Percentiles rank a stretch among this genome's conserved stretches.
Conservation (phyloP, 2,329 filamentous ascomycete genomes). For the Claviceps sp. region DNA sequence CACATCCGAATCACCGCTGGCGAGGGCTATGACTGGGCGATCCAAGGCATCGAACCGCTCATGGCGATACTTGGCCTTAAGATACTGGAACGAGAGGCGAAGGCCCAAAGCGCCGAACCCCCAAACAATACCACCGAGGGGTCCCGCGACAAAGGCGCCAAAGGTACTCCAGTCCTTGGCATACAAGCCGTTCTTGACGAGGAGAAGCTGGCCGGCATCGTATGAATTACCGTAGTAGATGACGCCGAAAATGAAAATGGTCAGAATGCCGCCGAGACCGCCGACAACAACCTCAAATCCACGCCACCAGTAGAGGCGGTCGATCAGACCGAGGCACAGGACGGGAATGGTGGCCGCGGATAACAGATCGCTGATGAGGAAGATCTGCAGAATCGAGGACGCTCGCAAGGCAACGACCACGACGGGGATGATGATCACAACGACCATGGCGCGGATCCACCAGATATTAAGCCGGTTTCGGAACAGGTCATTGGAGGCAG, state of each 20-base stretch:
- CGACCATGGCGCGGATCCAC: constrained; percentile 55
- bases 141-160: constrained; percentile 70
- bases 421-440: constrained; percentile 60
- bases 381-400: constrained; percentile 66
- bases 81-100: constrained; percentile 46
- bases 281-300: constrained; percentile 72
- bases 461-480: constrained; percentile 67
- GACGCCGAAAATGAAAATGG: constrained; percentile 68
- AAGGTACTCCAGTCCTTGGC: constrained; percentile 69
- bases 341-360: constrained; percentile 65
- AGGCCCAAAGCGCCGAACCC: constrained; percentile 48
- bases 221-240: constrained; percentile 60
- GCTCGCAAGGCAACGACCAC: constrained; percentile 62
- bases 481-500: constrained; percentile 72
- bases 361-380: constrained; percentile 68
- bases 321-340: constrained; percentile 56
- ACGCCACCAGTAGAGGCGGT: constrained; percentile 62
- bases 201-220: constrained; percentile 51
- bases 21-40: constrained; percentile 24
- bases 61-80: constrained; percentile 42
- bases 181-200: constrained; percentile 63
- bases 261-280: constrained; percentile 62
- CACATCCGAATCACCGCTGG: constrained; percentile 5
- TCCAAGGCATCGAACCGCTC: constrained; percentile 55
- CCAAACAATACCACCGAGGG: constrained; percentile 61